Conservation (phyloP, 176 grass and related monocot species). For the Tuctoria greenei region DNA sequence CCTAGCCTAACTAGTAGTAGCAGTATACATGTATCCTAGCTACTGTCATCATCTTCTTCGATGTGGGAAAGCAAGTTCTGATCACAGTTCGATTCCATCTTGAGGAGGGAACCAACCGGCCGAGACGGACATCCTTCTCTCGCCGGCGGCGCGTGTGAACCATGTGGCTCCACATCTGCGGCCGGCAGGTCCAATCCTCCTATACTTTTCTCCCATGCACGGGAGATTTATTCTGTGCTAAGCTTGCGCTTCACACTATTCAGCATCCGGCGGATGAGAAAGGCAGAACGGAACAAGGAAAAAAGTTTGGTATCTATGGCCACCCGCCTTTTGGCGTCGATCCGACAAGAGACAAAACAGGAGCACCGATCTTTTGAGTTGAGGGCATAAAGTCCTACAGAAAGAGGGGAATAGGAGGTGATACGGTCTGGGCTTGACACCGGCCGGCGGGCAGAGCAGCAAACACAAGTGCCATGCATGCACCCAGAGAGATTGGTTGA, state of each 20-base stretch:
- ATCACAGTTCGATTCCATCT: slow-evolving; percentile 10
- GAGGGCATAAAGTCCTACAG: slow-evolving; percentile 33
- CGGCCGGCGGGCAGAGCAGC: background rate
- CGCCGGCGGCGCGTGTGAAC: slow-evolving; percentile 26
- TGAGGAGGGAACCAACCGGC: slow-evolving; percentile 2
- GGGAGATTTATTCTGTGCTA: slow-evolving; percentile 33
- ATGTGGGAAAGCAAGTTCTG: slow-evolving; percentile 11
- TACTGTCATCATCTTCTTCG: slow-evolving; percentile 1
- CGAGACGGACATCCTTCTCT: slow-evolving; percentile 18
- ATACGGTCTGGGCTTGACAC: slow-evolving; percentile 25
- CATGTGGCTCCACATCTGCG: slow-evolving; percentile 52
- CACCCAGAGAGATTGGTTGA: slow-evolving; percentile 38
- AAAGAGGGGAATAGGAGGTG: slow-evolving; percentile 15
- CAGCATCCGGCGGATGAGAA: background rate
- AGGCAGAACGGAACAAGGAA: background rate
- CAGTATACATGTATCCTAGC: background rate
- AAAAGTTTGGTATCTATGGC: background rate
- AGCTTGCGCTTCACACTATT: slow-evolving; percentile 57
- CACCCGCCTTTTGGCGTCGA: slow-evolving; percentile 13
- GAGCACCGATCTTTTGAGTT: background rate
- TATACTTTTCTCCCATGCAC: background rate
- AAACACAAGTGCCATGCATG: slow-evolving; percentile 1
- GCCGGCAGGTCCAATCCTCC: background rate
- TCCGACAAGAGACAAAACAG: slow-evolving; percentile 38
- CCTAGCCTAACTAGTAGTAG: background rate